Base-by-base conservation (phyloP, 495 filamentous ascomycete genomes). In the Talaromyces borbonicus region DNA sequence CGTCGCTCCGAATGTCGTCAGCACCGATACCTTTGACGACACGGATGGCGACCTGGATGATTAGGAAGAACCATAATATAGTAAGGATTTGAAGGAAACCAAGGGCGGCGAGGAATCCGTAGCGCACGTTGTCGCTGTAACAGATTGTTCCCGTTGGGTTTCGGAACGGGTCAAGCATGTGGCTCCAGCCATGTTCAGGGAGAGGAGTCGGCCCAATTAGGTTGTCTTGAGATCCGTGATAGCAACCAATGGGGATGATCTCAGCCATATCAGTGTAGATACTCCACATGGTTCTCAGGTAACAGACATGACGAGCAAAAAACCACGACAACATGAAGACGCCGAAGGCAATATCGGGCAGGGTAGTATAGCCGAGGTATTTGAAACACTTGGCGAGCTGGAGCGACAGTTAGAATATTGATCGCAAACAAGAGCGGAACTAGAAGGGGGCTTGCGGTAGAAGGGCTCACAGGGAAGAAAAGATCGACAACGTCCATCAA, bases 401-500 rank as follows among this genome's bases (percentile, higher is more conserved):
- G 43, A 19, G 11, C 51, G n/a, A 56, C 32, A 48, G 49, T 60
- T 26, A 57, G 54, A n/a, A n/a, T n/a, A n/a, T n/a, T n/a, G n/a
- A n/a, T n/a, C n/a, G n/a, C n/a, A n/a, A n/a, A n/a, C n/a, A n/a
- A n/a, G n/a, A n/a, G n/a, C n/a, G n/a, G n/a, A n/a, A n/a, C n/a
- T 38, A 44, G 27, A 29, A 35, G 27, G 46, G n/a, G n/a, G 2
- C 8, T 11, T 38, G n/a, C 22, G 19, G 8, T n/a, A 8, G 8
- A 8, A 11, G 0, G 16, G 8, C 86, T 59, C 67, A 97, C 90
- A 23, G 90, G 84, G 35, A 98, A 68, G 33, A 95, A 67, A 44
- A 93, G 70, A 56, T 98, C 92, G 6, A 94, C 86, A 31, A 95
- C 72, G 56, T 98, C 92, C 92, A 97, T 97, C 48, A 92, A 66